Conservation (phyloP, 1,284 basidiomycete species). For the Xanthoconium separans region DNA sequence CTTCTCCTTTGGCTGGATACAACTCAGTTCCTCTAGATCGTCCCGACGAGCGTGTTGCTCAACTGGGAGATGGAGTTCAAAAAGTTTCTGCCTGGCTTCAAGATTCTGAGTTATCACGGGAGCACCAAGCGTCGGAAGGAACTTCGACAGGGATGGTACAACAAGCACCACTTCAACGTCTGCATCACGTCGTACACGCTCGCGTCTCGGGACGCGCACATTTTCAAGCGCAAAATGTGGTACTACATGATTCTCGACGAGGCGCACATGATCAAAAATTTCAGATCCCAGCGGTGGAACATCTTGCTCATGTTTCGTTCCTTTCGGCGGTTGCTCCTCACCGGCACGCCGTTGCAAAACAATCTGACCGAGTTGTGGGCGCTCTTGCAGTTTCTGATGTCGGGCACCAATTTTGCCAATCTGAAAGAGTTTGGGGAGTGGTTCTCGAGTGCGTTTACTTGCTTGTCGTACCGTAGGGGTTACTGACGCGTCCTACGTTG, state of each 20-base stretch:
- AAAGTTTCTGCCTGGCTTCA: conserved; percentile 95
- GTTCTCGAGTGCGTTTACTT: conserved; percentile 80
- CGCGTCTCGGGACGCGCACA: conserved; percentile 88
- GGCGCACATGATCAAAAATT: conserved; percentile 99
- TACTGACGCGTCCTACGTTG: not conserved
- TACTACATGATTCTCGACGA: conserved; percentile 97
- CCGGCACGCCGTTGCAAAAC: conserved; percentile 94
- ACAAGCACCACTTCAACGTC: conserved; percentile 91
- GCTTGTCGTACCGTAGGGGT: not conserved
- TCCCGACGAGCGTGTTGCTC: conserved; percentile 91
- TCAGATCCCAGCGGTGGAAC: conserved; percentile 94
- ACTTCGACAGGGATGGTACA: conserved; percentile 91
- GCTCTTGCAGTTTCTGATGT: conserved; percentile 94
- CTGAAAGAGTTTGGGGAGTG: conserved; percentile 94
- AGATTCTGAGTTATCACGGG: conserved; percentile 90
- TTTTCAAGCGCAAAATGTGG: conserved; percentile 95
- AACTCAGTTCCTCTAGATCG: conserved; percentile 50
- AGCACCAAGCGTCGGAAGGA: conserved; percentile 91
- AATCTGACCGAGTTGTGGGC: conserved; percentile 97
- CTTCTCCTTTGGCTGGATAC: not conserved
- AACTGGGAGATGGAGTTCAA: conserved; percentile 99
- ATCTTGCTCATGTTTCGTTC: conserved; percentile 93
- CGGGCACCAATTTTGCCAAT: conserved; percentile 89
- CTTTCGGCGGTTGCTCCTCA: conserved; percentile 83
- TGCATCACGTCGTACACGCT: conserved; percentile 96